Evolutionary conservation across 805 yeast species (phyloP).

Genomic region (Metschnikowia proteae): DNA sequence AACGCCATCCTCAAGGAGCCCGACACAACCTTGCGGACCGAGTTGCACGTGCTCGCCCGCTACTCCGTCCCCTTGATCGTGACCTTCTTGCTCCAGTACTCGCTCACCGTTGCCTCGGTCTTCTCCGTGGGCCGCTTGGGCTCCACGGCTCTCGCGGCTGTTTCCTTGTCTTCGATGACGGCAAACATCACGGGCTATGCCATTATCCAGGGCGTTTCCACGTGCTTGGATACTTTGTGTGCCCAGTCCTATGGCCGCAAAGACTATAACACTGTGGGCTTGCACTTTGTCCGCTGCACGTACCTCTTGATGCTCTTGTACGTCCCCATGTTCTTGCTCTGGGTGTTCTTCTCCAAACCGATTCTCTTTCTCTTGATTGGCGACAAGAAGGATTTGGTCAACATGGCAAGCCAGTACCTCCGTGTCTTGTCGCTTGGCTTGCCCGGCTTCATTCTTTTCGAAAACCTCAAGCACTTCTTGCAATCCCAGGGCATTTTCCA

Average conservation of each 20-base stretch:
- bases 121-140: constrained; percentile 77
- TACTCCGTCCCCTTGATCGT: constrained; percentile 57
- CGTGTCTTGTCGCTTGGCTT: constrained; percentile 56
- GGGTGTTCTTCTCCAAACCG: constrained; percentile 56
- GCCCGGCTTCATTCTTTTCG: constrained; percentile 71
- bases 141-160: constrained; percentile 68
- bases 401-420: constrained; percentile 57
- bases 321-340: constrained; percentile 54
- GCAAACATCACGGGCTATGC: constrained; percentile 75
- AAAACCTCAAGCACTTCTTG: constrained; percentile 67
- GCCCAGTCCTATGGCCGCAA: constrained; percentile 75
- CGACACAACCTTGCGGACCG: constrained; percentile 38
- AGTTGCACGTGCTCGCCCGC: constrained; percentile 33
- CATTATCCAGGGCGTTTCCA: constrained; percentile 72
- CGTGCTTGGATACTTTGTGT: constrained; percentile 72
- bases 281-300: constrained; percentile 65
- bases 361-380: constrained; percentile 37
- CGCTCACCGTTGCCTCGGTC: constrained; percentile 71
- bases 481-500: constrained; percentile 79
- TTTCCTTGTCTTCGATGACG: constrained; percentile 71
- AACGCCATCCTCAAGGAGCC: constrained; percentile 32
- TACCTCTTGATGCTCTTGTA: constrained; percentile 48
- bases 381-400: constrained; percentile 28
- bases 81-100: constrained; percentile 68
- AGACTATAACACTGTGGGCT: constrained; percentile 61